A percentile compares a stretch with the other conserved stretches of the same genome.
Conservation (phyloP, 805 yeast species). For the Alloascoidea africana region DNA sequence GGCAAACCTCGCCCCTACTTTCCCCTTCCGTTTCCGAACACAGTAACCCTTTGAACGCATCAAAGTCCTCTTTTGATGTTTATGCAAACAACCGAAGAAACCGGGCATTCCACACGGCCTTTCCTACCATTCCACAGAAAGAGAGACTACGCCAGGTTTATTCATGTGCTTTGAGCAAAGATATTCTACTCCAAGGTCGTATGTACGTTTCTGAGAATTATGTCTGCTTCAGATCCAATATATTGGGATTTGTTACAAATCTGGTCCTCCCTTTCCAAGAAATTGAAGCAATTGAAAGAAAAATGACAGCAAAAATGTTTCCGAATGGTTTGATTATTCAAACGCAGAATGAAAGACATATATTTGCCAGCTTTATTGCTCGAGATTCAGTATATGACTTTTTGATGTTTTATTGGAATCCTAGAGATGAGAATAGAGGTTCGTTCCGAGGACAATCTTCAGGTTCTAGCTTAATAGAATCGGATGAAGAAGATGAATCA, state of each 20-base stretch:
- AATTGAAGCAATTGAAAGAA: constrained; percentile 60
- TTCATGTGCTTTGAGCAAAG: constrained; percentile 80
- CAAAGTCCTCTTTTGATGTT: too few species aligned
- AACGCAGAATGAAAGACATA: constrained; percentile 46
- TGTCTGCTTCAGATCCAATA: constrained; percentile 73
- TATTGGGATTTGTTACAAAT: constrained; percentile 85
- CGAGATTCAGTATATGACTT: constrained; percentile 66
- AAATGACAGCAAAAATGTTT: constrained; percentile 74
- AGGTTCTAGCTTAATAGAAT: too few species aligned
- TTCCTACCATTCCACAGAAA: constrained; percentile 47
- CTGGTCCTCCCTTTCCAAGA: constrained; percentile 60
- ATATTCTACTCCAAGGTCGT: constrained; percentile 78
- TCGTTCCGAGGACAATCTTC: background rate
- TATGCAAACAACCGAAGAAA: constrained; percentile 46
- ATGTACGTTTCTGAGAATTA: constrained; percentile 65
- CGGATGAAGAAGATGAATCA: constrained; percentile 12
- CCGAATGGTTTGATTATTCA: constrained; percentile 77
- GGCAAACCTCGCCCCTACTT: too few species aligned
- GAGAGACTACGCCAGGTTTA: constrained; percentile 77
- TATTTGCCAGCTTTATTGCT: constrained; percentile 77
- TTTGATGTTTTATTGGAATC: constrained; percentile 51
- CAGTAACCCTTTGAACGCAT: too few species aligned
- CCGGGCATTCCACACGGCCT: constrained; percentile 62
- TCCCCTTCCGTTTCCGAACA: too few species aligned
- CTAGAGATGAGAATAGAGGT: background rate